phyloP scores from a whole-genome alignment of 805 yeast genomes.

The Lachancea thermotolerans region DNA sequence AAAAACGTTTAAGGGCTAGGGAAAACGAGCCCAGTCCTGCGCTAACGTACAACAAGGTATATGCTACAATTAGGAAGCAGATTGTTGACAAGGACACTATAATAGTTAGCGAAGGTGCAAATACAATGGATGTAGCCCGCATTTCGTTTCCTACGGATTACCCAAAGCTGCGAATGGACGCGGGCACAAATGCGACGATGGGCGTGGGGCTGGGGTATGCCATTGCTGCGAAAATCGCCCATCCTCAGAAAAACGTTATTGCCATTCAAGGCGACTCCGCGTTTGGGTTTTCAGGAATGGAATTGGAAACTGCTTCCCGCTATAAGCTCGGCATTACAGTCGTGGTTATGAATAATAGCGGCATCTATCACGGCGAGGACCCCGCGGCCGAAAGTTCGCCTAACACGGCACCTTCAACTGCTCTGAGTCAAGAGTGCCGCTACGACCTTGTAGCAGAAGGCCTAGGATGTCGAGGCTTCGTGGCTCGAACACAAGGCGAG shows the following conservation, averaged over 20 bases:
- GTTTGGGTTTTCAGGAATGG: slow-evolving; percentile 68
- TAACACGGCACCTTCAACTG: slow-evolving; percentile 48
- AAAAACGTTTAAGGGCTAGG: slow-evolving; percentile 25
- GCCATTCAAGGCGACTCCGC: slow-evolving; percentile 74
- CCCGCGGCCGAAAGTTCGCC: slow-evolving; percentile 28
- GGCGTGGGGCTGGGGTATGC: slow-evolving; percentile 70
- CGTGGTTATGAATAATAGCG: slow-evolving; percentile 66
- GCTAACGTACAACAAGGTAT: slow-evolving; percentile 49
- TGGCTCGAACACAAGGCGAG: slow-evolving; percentile 38
- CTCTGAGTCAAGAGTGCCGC: slow-evolving; percentile 47
- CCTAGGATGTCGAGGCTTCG: slow-evolving; percentile 50
- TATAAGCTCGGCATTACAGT: slow-evolving; percentile 46
- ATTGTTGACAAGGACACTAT: slow-evolving; percentile 35
- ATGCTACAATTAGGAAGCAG: slow-evolving; percentile 40
- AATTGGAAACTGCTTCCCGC: slow-evolving; percentile 62
- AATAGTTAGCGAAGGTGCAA: slow-evolving; percentile 65
- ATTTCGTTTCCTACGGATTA: slow-evolving; percentile 47
- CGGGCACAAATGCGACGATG: slow-evolving; percentile 76
- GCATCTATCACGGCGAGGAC: slow-evolving; percentile 57
- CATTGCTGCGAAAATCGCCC: slow-evolving; percentile 48
- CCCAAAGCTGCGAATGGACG: slow-evolving; percentile 56
- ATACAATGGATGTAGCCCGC: slow-evolving; percentile 68
- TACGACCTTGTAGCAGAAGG: slow-evolving; percentile 52
- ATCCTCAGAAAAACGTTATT: slow-evolving; percentile 40
- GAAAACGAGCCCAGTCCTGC: slow-evolving; percentile 24